Base-by-base conservation (phyloP, 2,329 filamentous ascomycete genomes). In the Scedosporium apiospermum region DNA sequence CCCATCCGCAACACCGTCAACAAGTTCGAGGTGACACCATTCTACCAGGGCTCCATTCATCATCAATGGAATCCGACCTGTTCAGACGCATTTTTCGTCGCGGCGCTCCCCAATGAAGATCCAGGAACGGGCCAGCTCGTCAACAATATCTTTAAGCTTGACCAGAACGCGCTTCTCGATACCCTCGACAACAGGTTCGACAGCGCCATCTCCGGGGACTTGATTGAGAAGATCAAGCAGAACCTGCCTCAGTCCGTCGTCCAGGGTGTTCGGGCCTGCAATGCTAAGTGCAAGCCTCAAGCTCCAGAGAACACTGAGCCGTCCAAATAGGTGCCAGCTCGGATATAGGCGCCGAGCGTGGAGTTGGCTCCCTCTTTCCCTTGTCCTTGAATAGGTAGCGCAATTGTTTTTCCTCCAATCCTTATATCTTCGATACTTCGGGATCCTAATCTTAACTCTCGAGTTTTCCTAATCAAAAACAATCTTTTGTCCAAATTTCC, bases 1-100 rank as follows among this genome's bases (percentile, higher is more conserved):
- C 76, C 78, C 53, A 79, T 80, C 62, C 71, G 72, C 67, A 69
- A 74, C 63, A 73, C 73, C 60, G 70, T 84, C 46, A 67, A 66
- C 10, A 70, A 73, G 64, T 76, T 76, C 70, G 76, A 80, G 71
- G 79, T 82, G 72, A 81, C 79, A 2, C 76, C 80, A 58, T 84
- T 84, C 72, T 81, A 79, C 67, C 77, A 79, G 69, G 83, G 82
- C 27, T 75, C 77, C 5, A 69, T 84, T 23, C 83, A 86, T 71
- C 80, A 77, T 6, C 80, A 84, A 68, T 82, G 77, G 71, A 86
- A 85, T 73, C 81, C 82, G 1, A 73, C 78, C 66, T 85, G 82
- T 71, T 73, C 76, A 53, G 71, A 76, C 42, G 79, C 78, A 62
- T 73, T 77, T 21, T 83, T 83, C 67, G 73, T 83, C 34, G 81